Evolutionary conservation across 441 rosid species (phyloP), one percentile per base, ranked within the genome.

Genomic region (Rhodomyrtus psidioides): DNA sequence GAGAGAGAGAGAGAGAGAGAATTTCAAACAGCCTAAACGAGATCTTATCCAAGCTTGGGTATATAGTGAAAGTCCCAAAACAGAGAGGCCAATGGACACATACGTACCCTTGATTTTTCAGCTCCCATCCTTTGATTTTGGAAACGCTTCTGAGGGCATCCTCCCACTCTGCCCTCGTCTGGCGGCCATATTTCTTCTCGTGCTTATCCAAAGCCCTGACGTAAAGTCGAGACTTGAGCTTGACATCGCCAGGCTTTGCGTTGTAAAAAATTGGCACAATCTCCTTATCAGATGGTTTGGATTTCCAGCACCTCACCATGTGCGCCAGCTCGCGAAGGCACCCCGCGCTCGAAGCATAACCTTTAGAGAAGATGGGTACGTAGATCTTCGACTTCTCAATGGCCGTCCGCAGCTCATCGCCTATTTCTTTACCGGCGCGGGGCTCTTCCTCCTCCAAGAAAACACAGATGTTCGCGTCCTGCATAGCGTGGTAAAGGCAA

Each of bases 341-440:
- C 56, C 56, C 19, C 6, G 9, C 42, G 2, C 74, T 60, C 12
- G 3, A 60, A 28, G 74, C 74, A 7, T 15, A 60, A 60, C 74
- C 12, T 28, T 15, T 60, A 28, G 12, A 60, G 74, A 60, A 28
- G 42, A 60, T 60, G 10, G 39, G 39, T 60, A 60, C 4, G 21
- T 60, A 60, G 21, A 28, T 60, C 3, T 27, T 60, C 1, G 6
- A 60, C 42, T 60, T 28, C 28, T 60, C 12, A 0, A 60, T 60
- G 42, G 42, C 42, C 1, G 0, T 4, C 42, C 12, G 0, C 27
- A 60, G 6, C 21, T 60, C 23, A 3, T 28, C 1, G 0, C 0
- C 23, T 60, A 60, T 60, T 28, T 60, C 23, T 28, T 28, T 16
- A 28, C 12, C 3, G 5, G 28, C 0, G 6, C 15, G 74, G 42